Evolutionary conservation across 1,284 basidiomycete species (phyloP), one percentile per base, ranked within the genome.

Genomic region (Polyporus tsugae): DNA sequence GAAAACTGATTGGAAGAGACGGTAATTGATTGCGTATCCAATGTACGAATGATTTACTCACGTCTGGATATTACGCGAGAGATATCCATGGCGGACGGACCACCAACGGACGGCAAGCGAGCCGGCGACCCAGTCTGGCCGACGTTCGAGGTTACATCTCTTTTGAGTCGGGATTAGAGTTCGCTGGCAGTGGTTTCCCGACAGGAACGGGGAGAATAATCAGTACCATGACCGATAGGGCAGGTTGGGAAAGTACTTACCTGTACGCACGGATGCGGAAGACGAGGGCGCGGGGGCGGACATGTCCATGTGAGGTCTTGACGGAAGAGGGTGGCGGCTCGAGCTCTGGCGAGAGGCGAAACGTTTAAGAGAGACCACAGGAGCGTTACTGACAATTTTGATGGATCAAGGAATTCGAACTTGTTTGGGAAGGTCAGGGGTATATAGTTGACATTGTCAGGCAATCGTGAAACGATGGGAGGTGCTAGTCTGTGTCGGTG

Each of bases 11-110:
- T 33, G 19, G 55, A 57, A 35, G 55, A 57, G 17, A 57, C 6
- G 29, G 55, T 57, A 57, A 49, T 49, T 49, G 46, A 49, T 49
- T 49, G 46, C 22, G 46, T 25, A 49, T 49, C 46, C 55, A 57
- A 36, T 36, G 55, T 19, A 19, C 6, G 7, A 36, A 19, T 57
- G 55, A 57, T 57, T 33, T 57, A 57, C 55, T 57, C 55, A 57
- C 55, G 55, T 36, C 25, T 29, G 53, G 25, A 36, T 57, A 22
- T 7, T 57, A 22, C n/a, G 44, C n/a, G 44, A 46, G 22, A 22
- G 6, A 22, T 22, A 22, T 46, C 44, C n/a, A n/a, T 5, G 33
- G 55, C 33, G 13, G 4, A 35, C 53, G 53, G 55, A 36, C 17
- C 15, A 35, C 33, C 55, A 49, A 25, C 46, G 22, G 25, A 25